A percentile compares a stretch with the other conserved stretches of the same genome.
Evolutionary conservation across 176 grass and related monocot species (phyloP).

Genomic region (Rhynchospora breviuscula): DNA sequence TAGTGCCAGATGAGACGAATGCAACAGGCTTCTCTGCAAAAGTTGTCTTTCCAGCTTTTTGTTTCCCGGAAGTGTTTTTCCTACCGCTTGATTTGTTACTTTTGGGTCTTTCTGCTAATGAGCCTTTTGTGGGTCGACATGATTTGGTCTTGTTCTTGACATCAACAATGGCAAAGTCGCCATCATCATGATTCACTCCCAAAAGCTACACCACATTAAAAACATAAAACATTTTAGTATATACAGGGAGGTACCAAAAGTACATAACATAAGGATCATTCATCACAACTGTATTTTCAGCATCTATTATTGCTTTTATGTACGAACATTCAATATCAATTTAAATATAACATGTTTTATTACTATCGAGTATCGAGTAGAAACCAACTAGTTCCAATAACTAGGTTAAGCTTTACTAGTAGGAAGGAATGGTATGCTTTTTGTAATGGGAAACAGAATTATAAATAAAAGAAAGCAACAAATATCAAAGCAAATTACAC

Average conservation of each 20-base stretch:
- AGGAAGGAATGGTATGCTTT: neutral
- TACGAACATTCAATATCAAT: neutral
- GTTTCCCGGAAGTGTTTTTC: slow-evolving; percentile 32
- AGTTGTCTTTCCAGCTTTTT: slow-evolving; percentile 30
- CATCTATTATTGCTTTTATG: neutral
- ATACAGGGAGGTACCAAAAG: neutral
- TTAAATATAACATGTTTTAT: neutral
- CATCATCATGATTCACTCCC: slow-evolving; percentile 34
- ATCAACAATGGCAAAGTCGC: slow-evolving; percentile 49
- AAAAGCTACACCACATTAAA: slow-evolving; percentile 46
- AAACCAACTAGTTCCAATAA: neutral
- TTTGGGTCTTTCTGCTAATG: slow-evolving; percentile 16
- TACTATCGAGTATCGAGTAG: neutral
- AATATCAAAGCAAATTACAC: neutral
- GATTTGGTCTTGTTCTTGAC: slow-evolving; percentile 33
- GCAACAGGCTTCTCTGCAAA: slow-evolving; percentile 61
- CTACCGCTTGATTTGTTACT: slow-evolving; percentile 37
- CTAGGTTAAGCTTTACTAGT: neutral
- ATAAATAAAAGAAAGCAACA: neutral
- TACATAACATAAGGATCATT: slow-evolving; percentile 11
- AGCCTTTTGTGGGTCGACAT: slow-evolving; percentile 10
- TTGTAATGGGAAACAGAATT: neutral
- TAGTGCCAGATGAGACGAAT: slow-evolving; percentile 68
- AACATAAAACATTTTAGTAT: neutral
- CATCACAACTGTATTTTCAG: neutral